Base-by-base conservation (phyloP, 768 basidiomycete genomes). In the Rubroboletus pulcherrimus region DNA sequence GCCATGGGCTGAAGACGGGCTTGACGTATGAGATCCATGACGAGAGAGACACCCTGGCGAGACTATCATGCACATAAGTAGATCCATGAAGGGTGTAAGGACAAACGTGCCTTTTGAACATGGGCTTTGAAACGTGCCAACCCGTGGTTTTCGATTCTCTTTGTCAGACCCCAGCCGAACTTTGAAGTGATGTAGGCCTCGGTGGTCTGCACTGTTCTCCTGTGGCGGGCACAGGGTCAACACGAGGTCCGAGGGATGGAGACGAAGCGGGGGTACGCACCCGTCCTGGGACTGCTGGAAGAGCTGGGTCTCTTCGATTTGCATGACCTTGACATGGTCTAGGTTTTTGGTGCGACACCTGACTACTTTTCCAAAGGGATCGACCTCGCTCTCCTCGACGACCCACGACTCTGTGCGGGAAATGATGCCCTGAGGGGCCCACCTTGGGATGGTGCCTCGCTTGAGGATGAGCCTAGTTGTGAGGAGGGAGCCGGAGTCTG, bases 381-480 rank as follows among this genome's bases (percentile, higher is more conserved):
- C 91, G 7, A 98, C 91, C 66, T 96, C 91, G 63, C 89, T 96
- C 77, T 95, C 90, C 71, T 98, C 95, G 56, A 98, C 73, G 45
- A 97, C 85, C 95, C 93, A 98, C 3, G 89, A 88, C 72, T 97
- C 95, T 34, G 91, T 86, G 62, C 92, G 82, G 2, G 84, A 82
- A 33, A 93, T 75, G 57, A 98, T 86, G 54, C 89, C 88, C 67
- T 83, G 79, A 3, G 89, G 91, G 8, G 91, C 91, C 95, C 95
- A 98, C 63, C 87, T 80, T 0, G 95, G 95, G 55, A 97, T 77
- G n/a, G 89, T 82, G 7, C 93, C 95, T 26, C 85, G 81, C 75
- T 98, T 98, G 64, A 96, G 79, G 63, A 98, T 92, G 60, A 98
- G 87, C 21, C 95, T 84, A 2, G 89, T 93, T 10, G 95, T 97